phyloP scores from a whole-genome alignment of 768 basidiomycete species.

The Boletales sp. region DNA sequence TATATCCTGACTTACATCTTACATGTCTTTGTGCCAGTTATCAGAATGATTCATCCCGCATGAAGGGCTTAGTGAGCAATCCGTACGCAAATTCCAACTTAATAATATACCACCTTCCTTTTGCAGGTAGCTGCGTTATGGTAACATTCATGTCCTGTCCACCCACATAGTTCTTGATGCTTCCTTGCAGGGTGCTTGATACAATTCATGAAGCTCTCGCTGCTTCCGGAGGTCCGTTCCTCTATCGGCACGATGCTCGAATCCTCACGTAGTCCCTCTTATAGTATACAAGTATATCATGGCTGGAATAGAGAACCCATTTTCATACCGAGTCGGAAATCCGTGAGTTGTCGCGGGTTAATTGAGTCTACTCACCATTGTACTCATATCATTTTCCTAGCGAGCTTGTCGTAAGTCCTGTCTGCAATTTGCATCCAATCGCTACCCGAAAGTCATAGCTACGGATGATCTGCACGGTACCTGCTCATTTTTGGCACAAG shows the following conservation, averaged over 20 bases:
- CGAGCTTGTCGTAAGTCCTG: background rate
- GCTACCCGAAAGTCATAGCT: conserved; percentile 1
- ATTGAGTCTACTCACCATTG: no score
- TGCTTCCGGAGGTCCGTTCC: background rate
- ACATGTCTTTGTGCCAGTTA: background rate
- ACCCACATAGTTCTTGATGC: background rate
- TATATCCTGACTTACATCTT: background rate
- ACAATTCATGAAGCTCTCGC: background rate
- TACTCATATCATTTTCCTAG: background rate
- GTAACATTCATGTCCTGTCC: background rate
- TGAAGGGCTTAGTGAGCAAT: background rate
- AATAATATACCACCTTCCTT: background rate
- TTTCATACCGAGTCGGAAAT: background rate
- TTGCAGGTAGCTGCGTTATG: background rate
- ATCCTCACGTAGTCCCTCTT: background rate
- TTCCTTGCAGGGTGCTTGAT: background rate
- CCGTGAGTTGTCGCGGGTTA: background rate
- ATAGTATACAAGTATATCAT: background rate
- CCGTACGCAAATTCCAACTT: background rate
- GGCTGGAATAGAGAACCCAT: background rate
- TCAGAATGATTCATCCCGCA: background rate
- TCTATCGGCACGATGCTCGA: background rate
- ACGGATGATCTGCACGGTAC: conserved; percentile 1
- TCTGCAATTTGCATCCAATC: background rate
- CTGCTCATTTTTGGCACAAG: background rate